Conservation (phyloP, 768 basidiomycete genomes). For the Boletus vinaceobasis region DNA sequence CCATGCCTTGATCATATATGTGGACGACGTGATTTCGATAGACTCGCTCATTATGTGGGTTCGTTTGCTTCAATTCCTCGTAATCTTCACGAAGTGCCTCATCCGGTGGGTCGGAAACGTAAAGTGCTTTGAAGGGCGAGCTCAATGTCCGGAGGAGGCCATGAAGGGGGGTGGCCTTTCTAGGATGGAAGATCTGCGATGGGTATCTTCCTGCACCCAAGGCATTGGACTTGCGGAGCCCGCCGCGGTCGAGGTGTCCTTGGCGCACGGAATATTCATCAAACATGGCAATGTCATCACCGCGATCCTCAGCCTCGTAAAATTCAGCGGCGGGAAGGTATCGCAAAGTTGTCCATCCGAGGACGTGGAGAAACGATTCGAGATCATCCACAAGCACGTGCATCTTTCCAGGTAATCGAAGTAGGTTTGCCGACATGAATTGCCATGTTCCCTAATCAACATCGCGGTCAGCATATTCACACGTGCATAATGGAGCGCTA, state of each 20-base stretch:
- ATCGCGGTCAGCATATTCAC: too few relatives aligned
- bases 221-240: too few relatives aligned
- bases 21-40: background rate
- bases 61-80: background rate
- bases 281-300: background rate
- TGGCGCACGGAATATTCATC: background rate
- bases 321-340: background rate
- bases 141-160: background rate
- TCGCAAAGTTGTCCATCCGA: background rate
- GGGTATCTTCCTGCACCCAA: background rate
- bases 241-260: too few relatives aligned
- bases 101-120: background rate
- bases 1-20: background rate
- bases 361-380: conserved; percentile 27
- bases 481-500: background rate
- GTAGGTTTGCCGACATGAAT: background rate
- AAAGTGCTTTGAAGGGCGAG: background rate
- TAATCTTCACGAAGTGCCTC: background rate
- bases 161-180: background rate
- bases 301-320: too few relatives aligned
- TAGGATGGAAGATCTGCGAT: background rate
- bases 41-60: background rate
- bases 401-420: background rate
- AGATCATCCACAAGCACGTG: conserved; percentile 30
- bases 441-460: background rate